phyloP scores from a whole-genome alignment of 2,329 filamentous ascomycete genomes.

The Cryphonectria naterciae region DNA sequence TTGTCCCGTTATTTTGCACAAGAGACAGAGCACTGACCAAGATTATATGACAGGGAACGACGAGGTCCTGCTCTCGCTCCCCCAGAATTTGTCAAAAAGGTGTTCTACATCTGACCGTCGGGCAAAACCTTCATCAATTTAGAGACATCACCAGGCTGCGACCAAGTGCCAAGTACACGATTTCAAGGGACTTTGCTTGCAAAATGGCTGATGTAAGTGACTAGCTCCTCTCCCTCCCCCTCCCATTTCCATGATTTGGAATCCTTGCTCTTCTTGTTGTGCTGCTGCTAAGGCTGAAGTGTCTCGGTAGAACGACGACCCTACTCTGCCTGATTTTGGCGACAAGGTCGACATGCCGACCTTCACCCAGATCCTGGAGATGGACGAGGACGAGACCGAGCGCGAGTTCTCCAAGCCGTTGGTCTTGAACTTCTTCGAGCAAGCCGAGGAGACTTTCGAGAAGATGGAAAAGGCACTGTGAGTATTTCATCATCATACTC shows the following conservation, averaged over 20 bases:
- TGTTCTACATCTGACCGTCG: slow-evolving; percentile 18
- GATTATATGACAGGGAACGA: slow-evolving; percentile 27
- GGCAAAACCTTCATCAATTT: slow-evolving; percentile 18
- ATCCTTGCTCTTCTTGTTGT: not conserved
- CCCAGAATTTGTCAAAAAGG: slow-evolving; percentile 19
- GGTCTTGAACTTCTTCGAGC: slow-evolving; percentile 89
- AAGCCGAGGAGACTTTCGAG: slow-evolving; percentile 82
- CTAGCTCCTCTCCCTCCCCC: not conserved
- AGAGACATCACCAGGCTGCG: slow-evolving; percentile 14
- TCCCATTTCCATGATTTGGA: not conserved
- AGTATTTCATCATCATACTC: slow-evolving; percentile 43
- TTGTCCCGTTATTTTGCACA: slow-evolving; percentile 27
- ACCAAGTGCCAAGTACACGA: slow-evolving; percentile 19
- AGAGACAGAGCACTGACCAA: slow-evolving; percentile 24
- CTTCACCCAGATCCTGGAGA: slow-evolving; percentile 95
- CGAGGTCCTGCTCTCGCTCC: slow-evolving; percentile 14
- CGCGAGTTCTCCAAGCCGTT: slow-evolving; percentile 88
- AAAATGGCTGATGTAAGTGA: slow-evolving; percentile 29
- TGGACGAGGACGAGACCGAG: slow-evolving; percentile 89
- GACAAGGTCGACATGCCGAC: slow-evolving; percentile 79
- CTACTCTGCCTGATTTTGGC: slow-evolving; percentile 64
- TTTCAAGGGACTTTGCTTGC: slow-evolving; percentile 19
- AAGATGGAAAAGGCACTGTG: slow-evolving; percentile 86
- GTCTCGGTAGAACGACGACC: slow-evolving; percentile 23
- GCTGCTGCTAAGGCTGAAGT: slow-evolving; percentile 9